A percentile compares a stretch with the other conserved stretches of the same genome.
Conservation (phyloP, 768 basidiomycete genomes). For the Russula abietina region DNA sequence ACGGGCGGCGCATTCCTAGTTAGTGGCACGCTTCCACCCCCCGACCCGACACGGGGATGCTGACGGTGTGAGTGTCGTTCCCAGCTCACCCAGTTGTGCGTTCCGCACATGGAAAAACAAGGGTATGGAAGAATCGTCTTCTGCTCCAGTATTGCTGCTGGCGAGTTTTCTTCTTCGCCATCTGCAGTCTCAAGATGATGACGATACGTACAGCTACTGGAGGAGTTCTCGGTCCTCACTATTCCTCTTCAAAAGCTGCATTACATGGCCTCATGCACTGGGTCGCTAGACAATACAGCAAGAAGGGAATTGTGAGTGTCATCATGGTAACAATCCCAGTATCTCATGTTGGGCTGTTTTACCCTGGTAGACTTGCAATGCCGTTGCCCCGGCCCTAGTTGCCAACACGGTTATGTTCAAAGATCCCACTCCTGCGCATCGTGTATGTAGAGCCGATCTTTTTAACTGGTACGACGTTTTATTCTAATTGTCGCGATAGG, state of each 20-base stretch:
- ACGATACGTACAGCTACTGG: conserved; percentile 36
- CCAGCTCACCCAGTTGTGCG: conserved; percentile 46
- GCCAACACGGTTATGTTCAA: conserved; percentile 47
- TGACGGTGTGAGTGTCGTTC: background rate
- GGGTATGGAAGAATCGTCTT: conserved; percentile 48
- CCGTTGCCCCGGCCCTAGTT: conserved; percentile 48
- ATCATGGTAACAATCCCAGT: background rate
- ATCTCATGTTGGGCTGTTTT: background rate
- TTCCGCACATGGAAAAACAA: conserved; percentile 45
- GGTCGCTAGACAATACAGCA: conserved; percentile 46
- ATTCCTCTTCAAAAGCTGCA: conserved; percentile 51
- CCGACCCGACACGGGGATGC: background rate
- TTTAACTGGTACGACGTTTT: background rate
- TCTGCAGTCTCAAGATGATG: background rate
- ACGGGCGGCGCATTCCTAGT: conserved; percentile 44
- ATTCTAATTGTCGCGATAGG: conserved; percentile 28
- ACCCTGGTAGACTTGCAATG: conserved; percentile 41
- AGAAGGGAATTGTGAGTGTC: conserved; percentile 43
- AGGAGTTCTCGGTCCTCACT: conserved; percentile 51
- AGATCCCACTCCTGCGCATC: conserved; percentile 34
- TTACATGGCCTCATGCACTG: conserved; percentile 51
- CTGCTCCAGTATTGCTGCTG: conserved; percentile 48
- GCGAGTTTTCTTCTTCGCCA: conserved; percentile 25
- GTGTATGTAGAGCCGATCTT: conserved; percentile 26
- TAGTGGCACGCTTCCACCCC: conserved; percentile 17